A percentile compares a stretch with the other conserved stretches of the same genome.
These are phyloP conservation scores for Metschnikowia koreensis DNA, from an alignment of 805 yeast species.

Conservation along the genomic window DNA sequence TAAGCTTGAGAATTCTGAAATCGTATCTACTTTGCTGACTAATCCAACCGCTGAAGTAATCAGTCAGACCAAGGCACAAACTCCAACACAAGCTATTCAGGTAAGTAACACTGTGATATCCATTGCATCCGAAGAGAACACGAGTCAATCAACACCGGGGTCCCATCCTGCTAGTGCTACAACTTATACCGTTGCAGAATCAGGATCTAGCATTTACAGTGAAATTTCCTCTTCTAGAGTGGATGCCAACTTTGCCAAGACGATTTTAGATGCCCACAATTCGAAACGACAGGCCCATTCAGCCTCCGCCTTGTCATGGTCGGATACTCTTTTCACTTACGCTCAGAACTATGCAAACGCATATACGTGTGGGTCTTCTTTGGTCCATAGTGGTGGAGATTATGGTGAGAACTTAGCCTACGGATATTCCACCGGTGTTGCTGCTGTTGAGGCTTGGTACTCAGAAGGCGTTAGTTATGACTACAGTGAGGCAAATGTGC, in stretches of 20 bases:
- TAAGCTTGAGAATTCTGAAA: not conserved
- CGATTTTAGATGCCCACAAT: conserved; percentile 62
- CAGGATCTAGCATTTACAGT: conserved; percentile 19
- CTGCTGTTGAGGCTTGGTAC: conserved; percentile 22
- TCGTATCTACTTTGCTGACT: not conserved
- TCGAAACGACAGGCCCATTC: conserved; percentile 16
- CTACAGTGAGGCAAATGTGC: conserved; percentile 10
- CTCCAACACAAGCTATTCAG: not conserved
- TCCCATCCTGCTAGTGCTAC: conserved; percentile 1
- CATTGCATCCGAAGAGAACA: not conserved
- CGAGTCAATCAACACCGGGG: not conserved
- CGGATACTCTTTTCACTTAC: conserved; percentile 44
- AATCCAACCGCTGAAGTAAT: not conserved
- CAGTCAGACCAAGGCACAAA: not conserved
- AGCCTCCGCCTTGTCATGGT: conserved; percentile 50
- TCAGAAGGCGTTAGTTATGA: conserved; percentile 16
- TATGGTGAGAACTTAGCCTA: conserved; percentile 32
- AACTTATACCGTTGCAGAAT: conserved; percentile 3
- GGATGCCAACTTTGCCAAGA: conserved; percentile 35
- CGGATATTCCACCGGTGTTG: conserved; percentile 32
- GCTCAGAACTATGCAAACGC: conserved; percentile 48
- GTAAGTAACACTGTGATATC: not conserved
- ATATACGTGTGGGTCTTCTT: conserved; percentile 45
- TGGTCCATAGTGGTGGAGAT: conserved; percentile 17
- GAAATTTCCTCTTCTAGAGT: conserved; percentile 17